Conservation (phyloP, 192 early-diverging fungal genomes). For the Dissophora ornata region DNA sequence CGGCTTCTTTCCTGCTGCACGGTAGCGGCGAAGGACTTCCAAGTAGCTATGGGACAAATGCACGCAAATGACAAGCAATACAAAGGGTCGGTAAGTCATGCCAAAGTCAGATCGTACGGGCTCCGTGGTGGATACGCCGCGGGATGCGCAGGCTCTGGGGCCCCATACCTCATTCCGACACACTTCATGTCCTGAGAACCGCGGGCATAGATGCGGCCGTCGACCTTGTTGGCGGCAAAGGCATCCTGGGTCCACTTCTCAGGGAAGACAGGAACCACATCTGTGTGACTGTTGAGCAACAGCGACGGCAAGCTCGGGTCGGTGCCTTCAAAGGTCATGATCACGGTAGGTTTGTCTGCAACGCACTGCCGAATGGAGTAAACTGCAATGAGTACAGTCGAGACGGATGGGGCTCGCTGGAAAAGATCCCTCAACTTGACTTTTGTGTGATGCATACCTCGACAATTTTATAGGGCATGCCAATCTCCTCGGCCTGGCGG, state of each 20-base stretch:
- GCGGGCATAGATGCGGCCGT: conserved; percentile 82
- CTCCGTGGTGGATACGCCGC: too few species aligned
- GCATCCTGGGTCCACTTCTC: conserved; percentile 82
- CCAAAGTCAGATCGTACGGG: background rate
- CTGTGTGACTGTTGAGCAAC: conserved; percentile 88
- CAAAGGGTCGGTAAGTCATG: too few species aligned
- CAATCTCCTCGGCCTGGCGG: conserved; percentile 76
- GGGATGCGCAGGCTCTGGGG: too few species aligned
- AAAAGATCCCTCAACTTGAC: too few species aligned
- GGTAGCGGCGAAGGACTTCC: conserved; percentile 79
- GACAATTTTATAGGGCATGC: conserved; percentile 64
- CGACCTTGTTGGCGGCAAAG: conserved; percentile 75
- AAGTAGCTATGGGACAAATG: conserved; percentile 68
- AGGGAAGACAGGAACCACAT: conserved; percentile 88
- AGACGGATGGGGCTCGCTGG: too few species aligned
- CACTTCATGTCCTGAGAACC: conserved; percentile 95
- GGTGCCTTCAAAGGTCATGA: conserved; percentile 76
- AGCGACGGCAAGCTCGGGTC: conserved; percentile 68
- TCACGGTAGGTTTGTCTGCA: conserved; percentile 75
- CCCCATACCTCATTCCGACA: conserved; percentile 76
- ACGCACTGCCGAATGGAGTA: conserved; percentile 56
- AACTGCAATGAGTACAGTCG: too few species aligned
- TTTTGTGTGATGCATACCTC: too few species aligned
- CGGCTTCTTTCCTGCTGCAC: conserved; percentile 64
- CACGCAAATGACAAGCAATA: too few species aligned